phyloP scores from a whole-genome alignment of 2,329 filamentous ascomycete genomes.

The Fusarium sp. region DNA sequence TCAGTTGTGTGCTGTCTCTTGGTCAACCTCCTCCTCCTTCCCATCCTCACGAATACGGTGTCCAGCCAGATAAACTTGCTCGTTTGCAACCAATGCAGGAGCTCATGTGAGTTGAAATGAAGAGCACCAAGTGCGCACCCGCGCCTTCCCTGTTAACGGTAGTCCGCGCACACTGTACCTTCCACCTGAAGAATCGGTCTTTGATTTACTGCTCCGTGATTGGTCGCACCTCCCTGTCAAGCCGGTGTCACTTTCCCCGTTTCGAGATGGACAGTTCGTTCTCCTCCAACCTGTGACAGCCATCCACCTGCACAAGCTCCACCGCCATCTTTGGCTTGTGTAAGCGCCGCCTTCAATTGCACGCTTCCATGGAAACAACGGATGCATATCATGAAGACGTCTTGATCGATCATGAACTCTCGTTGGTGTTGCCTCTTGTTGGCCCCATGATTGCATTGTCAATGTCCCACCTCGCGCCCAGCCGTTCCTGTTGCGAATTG shows the following conservation, averaged over 20 bases:
- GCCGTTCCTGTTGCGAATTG: background rate
- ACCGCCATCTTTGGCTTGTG: slow-evolving; percentile 28
- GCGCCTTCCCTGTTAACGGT: slow-evolving; percentile 28
- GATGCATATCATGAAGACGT: slow-evolving; percentile 24
- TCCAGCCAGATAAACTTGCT: background rate
- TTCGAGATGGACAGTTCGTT: slow-evolving; percentile 29
- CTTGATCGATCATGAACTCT: slow-evolving; percentile 30
- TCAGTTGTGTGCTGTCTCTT: background rate
- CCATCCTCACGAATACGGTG: background rate
- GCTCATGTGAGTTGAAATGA: slow-evolving; percentile 8
- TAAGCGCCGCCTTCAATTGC: slow-evolving; percentile 26
- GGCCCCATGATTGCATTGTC: background rate
- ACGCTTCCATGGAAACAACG: background rate
- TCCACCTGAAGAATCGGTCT: slow-evolving; percentile 20
- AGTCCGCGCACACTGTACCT: background rate
- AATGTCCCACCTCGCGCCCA: background rate
- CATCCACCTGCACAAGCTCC: slow-evolving; percentile 28
- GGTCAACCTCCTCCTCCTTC: background rate
- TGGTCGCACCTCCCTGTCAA: slow-evolving; percentile 15
- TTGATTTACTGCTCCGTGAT: slow-evolving; percentile 17
- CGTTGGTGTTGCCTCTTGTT: background rate
- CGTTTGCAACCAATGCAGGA: background rate
- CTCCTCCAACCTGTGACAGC: slow-evolving; percentile 13
- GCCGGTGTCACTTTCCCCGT: slow-evolving; percentile 30
- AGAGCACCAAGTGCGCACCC: slow-evolving; percentile 8